A percentile compares a stretch with the other conserved stretches of the same genome.
Conservation (phyloP, 179 eudicot species). For the Beta lomatogona region DNA sequence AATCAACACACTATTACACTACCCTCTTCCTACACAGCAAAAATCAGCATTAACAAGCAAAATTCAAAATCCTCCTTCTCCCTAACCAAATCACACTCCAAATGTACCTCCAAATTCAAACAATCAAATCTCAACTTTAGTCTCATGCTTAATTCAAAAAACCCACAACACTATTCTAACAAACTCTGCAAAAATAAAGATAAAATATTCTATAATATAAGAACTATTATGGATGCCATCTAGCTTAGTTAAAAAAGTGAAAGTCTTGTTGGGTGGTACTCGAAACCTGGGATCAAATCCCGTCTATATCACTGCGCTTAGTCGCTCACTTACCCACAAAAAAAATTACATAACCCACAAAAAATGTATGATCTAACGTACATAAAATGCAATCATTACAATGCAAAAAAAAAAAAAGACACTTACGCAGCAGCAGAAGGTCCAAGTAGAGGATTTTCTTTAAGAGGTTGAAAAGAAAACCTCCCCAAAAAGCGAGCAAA, state of each 20-base stretch:
- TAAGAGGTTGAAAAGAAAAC: conserved; percentile 51
- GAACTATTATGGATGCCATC: too few species aligned
- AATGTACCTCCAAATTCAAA: neutral
- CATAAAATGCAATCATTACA: neutral
- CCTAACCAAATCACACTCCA: neutral
- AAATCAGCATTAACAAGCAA: neutral
- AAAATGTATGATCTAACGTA: neutral
- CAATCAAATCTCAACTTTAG: neutral
- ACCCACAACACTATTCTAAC: neutral
- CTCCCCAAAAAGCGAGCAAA: conserved; percentile 44
- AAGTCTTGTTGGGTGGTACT: too few species aligned
- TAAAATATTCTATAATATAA: neutral
- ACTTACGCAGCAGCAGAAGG: conserved; percentile 53
- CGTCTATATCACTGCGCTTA: too few species aligned
- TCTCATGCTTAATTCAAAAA: neutral
- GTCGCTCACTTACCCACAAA: too few species aligned
- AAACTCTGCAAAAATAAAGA: too few species aligned
- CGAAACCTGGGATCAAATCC: too few species aligned
- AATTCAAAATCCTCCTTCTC: neutral
- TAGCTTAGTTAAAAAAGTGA: too few species aligned
- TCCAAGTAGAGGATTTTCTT: conserved; percentile 56
- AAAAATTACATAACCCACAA: neutral
- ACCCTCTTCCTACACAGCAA: neutral
- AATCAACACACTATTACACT: neutral
- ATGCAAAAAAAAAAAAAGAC: neutral